These are phyloP conservation scores for Sporisorium exsertum DNA, from an alignment of 1,284 basidiomycete species.

Conservation along the genomic window DNA sequence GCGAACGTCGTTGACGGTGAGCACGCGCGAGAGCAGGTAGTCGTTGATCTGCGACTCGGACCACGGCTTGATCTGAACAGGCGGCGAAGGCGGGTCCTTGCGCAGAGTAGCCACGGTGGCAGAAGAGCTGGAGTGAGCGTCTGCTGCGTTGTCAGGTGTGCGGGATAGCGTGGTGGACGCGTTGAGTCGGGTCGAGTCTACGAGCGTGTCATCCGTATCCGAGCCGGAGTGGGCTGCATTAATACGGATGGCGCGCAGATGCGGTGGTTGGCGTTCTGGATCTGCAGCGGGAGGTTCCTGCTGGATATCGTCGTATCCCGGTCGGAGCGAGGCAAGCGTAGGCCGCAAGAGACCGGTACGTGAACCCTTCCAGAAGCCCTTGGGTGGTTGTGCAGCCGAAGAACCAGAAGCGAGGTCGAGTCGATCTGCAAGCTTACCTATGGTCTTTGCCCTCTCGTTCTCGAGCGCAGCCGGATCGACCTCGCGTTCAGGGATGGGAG, in stretches of 20 bases:
- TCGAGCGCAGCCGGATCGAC: slow-evolving; percentile 66
- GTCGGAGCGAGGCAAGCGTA: slow-evolving; percentile 58
- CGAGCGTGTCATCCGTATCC: slow-evolving; percentile 61
- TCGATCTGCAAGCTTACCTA: slow-evolving; percentile 32
- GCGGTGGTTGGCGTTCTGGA: slow-evolving; percentile 28
- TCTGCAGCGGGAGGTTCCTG: slow-evolving; percentile 8
- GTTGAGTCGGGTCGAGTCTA: slow-evolving; percentile 47
- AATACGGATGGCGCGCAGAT: slow-evolving; percentile 37
- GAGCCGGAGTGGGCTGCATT: slow-evolving; percentile 48
- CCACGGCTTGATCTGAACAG: slow-evolving; percentile 44
- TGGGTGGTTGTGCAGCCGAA: slow-evolving; percentile 16
- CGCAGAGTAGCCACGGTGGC: not conserved
- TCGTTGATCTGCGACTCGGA: slow-evolving; percentile 64
- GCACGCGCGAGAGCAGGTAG: slow-evolving; percentile 62
- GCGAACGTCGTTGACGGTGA: slow-evolving; percentile 63
- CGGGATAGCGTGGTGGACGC: slow-evolving; percentile 20
- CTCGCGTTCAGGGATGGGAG: slow-evolving; percentile 68
- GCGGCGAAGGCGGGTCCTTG: slow-evolving; percentile 29
- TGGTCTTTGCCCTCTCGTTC: slow-evolving; percentile 39
- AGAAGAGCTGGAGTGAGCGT: too few species aligned
- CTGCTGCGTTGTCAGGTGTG: slow-evolving; percentile 1
- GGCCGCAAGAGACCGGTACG: slow-evolving; percentile 59
- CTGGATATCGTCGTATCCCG: slow-evolving; percentile 27
- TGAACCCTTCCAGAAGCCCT: slow-evolving; percentile 57
- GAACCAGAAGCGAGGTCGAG: slow-evolving; percentile 30